Base-by-base conservation (phyloP, 2,329 filamentous ascomycete genomes). In the Calonectria multiphialidica region DNA sequence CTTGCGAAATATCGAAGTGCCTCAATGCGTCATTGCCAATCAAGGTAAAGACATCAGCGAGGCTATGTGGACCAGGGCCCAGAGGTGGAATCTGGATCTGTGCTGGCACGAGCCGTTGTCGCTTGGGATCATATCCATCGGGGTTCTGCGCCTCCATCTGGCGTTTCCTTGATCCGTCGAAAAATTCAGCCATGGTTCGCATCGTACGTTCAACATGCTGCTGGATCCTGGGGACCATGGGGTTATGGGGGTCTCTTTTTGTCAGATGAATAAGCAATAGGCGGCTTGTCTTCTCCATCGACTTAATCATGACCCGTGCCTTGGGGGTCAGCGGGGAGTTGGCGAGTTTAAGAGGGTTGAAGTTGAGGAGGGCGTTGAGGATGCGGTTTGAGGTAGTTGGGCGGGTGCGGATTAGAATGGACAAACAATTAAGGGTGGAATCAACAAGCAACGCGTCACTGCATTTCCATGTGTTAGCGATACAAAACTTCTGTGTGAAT, bases 251-350 rank as follows among this genome's bases (percentile, higher is more conserved):
- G 77, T 97, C 95, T 79, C 96, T 95, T 85, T 96, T 96, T 76
- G 93, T 88, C 66, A 98, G 87, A 83, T 98, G 96, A 66, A 96
- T 90, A 45, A 98, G 88, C 57, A 99, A 86, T 76, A 95, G 92
- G 78, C 95, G 91, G 3, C 94, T 94, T 28, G 97, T 99, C 81
- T 98, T 95, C 83, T 98, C 96, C 92, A 99, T 97, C 6, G 96
- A 98, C 83, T 93, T 95, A 73, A 98, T 90, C 78, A 96, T 91
- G 72, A 99, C 93, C 78, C 93, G 95, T 62, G 91, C 90, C 80
- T 92, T 95, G 3, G 95, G 90, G 0, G 94, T 96, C 87, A 97
- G 90, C 4, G 93, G 92, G 2, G 91, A 91, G 78, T 91, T 93
- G 69, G 94, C 94, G 75, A 95, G 90, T 83, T 94, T 95, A 53